Evolutionary conservation across 306 rosid genomes (phyloP), one percentile per base, ranked within the genome.

Genomic region (Prunus davidiana): DNA sequence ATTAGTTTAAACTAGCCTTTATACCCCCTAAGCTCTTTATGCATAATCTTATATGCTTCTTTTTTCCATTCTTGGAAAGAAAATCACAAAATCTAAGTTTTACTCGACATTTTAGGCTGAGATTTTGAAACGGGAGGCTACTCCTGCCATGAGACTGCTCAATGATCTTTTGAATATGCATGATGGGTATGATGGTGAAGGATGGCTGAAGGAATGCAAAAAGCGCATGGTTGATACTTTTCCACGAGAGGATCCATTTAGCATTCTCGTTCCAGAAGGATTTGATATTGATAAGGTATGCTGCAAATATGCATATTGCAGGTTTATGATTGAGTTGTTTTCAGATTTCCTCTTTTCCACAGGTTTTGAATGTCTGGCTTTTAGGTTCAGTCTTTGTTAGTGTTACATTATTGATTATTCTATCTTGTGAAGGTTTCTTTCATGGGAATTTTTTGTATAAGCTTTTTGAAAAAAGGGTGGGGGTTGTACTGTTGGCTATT

Each of bases 211-310:
- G 80, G 89, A 89, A 60, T 89, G 99, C 81, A 89, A 83, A 83
- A 92, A 86, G 78, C 41, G 60, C 79, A 88, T 92, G 97, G n/a
- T 67, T 57, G 90, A 88, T 66, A 79, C 88, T 75, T 95, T 92
- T 78, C 97, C 97, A 3, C 85, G 88, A 38, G 99, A 95, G 81
- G 97, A 95, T 86, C 99, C 99, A 41, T 95, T 89, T 79, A 90
- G 97, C 89, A 77, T 92, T 83, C 90, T 95, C 61, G 88, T 87
- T 84, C 99, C 99, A 25, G 89, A 86, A 32, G 99, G 97, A 71
- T 89, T 90, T 45, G 97, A 95, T 83, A 69, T 92, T 52, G 96
- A 92, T 73, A 86, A 87, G 99, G 99, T 95, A 80, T 71, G 80
- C 30, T 56, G 56, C 66, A 54, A 30, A 50, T 60, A 0, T 56